Base-by-base conservation (phyloP, 2,329 filamentous ascomycete species). In the Diaporthe sp. region DNA sequence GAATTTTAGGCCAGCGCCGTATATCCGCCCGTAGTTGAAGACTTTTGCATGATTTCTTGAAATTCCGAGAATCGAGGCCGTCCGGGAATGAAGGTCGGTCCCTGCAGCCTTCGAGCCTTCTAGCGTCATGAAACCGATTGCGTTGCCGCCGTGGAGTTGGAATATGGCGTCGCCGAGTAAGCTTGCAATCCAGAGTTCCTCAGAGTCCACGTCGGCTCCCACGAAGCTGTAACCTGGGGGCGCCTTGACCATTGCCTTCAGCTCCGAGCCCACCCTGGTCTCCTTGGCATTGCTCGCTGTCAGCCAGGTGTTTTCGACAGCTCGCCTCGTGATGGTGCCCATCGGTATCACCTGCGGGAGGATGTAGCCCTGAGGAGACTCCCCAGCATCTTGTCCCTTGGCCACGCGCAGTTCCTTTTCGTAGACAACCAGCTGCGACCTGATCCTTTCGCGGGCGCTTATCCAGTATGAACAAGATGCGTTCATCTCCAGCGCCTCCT, bases 391-490 rank as follows among this genome's bases (percentile, higher is more conserved):
- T 59, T 42, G 55, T 77, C 53, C 78, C 75, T 79, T 77, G 49
- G 77, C 42, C 17, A 37, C 51, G 34, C 73, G 77, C 25, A 87
- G 76, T 77, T 97, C 92, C 46, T 92, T 88, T 75, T 95, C 89
- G 82, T 98, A 98, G 1, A 99, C 94, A 2, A 98, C 96, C 89
- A 98, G 94, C 81, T 99, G 97, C n/a, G 93, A 94, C 89, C 87
- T 96, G 84, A 99, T 99, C 68, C 97, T 89, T 81, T 98, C 95
- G 77, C 97, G 91, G 22, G 97, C 96, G 80, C 95, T 98, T 79
- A 99, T 98, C 97, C 97, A 99, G 84, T 99, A 99, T 0, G 96
- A 98, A 82, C 97, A 99, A 0, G 95, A 98, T 0, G 97, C 95
- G 80, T 99, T 99, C 97, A 99, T 99, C 79, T 98, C 94, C 58